phyloP scores from a whole-genome alignment of 352 stramenopile genomes.

The Achlya hypogyna region DNA sequence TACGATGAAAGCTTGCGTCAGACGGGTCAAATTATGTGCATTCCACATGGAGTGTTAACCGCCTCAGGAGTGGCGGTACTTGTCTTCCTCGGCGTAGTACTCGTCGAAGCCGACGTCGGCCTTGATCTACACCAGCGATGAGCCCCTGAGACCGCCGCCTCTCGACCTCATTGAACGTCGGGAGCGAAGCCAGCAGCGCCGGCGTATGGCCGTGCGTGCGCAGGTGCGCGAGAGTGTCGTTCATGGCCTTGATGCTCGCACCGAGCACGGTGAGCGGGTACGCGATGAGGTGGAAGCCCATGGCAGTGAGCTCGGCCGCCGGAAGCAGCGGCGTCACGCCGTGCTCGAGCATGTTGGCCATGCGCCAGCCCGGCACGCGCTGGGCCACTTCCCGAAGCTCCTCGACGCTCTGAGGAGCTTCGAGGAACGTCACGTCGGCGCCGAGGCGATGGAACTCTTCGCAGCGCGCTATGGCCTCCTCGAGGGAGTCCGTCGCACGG shows the following conservation, averaged over 20 bases:
- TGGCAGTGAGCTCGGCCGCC: slow-evolving; percentile 56
- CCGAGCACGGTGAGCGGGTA: slow-evolving; percentile 83
- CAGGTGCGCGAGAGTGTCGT: slow-evolving; percentile 35
- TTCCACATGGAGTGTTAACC: too few relatives aligned
- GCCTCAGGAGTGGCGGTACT: too few relatives aligned
- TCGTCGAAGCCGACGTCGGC: background rate
- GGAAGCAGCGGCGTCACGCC: slow-evolving; percentile 72
- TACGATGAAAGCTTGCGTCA: too few relatives aligned
- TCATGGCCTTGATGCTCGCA: slow-evolving; percentile 78
- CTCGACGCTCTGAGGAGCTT: slow-evolving; percentile 82
- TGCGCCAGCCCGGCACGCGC: slow-evolving; percentile 84
- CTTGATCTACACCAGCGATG: background rate
- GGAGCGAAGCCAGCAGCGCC: background rate
- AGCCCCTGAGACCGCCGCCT: background rate
- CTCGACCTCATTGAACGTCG: background rate
- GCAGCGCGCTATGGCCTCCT: slow-evolving; percentile 90
- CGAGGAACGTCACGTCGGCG: slow-evolving; percentile 94
- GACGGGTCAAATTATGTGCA: too few relatives aligned
- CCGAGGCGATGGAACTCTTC: slow-evolving; percentile 85
- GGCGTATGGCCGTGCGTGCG: background rate
- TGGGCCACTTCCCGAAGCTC: slow-evolving; percentile 90
- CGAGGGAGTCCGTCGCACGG: slow-evolving; percentile 75
- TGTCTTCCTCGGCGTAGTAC: slow-evolving; percentile 4
- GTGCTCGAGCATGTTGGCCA: slow-evolving; percentile 90
- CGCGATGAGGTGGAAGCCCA: slow-evolving; percentile 83